phyloP scores from a whole-genome alignment of 139 green algal genomes.

The Edaphochlamys debaryana region DNA sequence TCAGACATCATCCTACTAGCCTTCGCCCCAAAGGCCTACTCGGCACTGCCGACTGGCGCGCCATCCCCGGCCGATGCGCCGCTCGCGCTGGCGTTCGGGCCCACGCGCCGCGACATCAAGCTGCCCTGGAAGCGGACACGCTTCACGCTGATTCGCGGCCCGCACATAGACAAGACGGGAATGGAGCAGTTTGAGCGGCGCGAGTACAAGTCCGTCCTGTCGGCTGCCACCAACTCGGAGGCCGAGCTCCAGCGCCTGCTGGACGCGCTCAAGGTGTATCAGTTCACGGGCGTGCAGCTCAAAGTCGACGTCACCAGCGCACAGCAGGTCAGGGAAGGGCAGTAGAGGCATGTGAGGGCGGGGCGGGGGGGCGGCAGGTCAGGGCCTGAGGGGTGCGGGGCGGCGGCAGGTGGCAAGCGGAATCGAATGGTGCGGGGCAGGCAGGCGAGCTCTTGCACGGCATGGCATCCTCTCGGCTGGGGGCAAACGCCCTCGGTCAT shows the following conservation, averaged over 20 bases:
- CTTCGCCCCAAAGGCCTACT: constrained; percentile 47
- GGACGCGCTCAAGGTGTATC: constrained; percentile 54
- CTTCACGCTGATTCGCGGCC: constrained; percentile 42
- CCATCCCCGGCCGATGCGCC: background rate
- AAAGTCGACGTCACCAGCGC: constrained; percentile 20
- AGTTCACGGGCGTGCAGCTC: constrained; percentile 56
- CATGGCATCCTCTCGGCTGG: too few species aligned
- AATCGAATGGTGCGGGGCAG: too few species aligned
- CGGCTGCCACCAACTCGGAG: constrained; percentile 35
- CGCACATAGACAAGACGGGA: constrained; percentile 61
- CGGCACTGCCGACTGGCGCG: background rate
- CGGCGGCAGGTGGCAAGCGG: too few species aligned
- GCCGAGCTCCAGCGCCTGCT: constrained; percentile 50
- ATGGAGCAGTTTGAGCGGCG: constrained; percentile 62
- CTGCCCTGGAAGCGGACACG: constrained; percentile 27
- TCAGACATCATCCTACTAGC: constrained; percentile 49
- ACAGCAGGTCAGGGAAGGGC: background rate
- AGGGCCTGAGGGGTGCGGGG: too few species aligned
- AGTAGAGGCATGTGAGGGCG: too few species aligned
- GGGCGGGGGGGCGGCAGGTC: too few species aligned
- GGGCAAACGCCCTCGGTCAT: too few species aligned
- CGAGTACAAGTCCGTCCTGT: constrained; percentile 46
- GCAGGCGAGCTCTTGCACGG: too few species aligned
- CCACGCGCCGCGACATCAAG: constrained; percentile 14
- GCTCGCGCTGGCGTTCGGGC: background rate